A percentile compares a stretch with the other conserved stretches of the same genome.
phyloP scores from a whole-genome alignment of 2,329 filamentous ascomycete genomes.

The Microdochium nivale region DNA sequence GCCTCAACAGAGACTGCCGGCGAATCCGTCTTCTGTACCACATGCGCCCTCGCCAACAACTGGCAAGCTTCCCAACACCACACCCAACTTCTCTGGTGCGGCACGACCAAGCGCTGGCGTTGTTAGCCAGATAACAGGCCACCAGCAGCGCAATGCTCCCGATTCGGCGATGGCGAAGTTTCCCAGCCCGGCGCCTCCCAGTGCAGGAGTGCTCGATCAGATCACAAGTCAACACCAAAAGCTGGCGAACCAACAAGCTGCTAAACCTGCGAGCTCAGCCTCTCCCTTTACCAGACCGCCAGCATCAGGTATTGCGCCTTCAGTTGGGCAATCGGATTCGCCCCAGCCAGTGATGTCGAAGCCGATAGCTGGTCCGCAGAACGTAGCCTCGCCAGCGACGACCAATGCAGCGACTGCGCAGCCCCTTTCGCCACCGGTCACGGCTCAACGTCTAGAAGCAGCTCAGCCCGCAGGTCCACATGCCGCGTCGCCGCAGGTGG shows the following conservation, averaged over 20 bases:
- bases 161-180: constrained; percentile 6
- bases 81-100: constrained; percentile 13
- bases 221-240: constrained; percentile 6
- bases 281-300: neutral
- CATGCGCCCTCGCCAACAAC: no score
- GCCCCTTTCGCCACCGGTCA: neutral
- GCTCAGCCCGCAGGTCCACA: neutral
- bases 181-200: constrained; percentile 17
- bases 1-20: constrained; percentile 3
- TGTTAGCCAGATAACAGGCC: constrained; percentile 13
- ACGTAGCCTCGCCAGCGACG: neutral
- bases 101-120: constrained; percentile 20
- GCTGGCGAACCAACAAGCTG: neutral
- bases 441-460: neutral
- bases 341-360: neutral
- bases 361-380: neutral
- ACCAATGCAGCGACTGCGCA: neutral
- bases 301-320: neutral
- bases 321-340: neutral
- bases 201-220: constrained; percentile 17
- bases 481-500: no score
- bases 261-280: neutral
- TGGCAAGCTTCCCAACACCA: neutral
- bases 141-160: neutral
- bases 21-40: neutral